These are phyloP conservation scores for Mucor saturninus DNA, from an alignment of 371 early-diverging fungal genomes.

Conservation along the genomic window DNA sequence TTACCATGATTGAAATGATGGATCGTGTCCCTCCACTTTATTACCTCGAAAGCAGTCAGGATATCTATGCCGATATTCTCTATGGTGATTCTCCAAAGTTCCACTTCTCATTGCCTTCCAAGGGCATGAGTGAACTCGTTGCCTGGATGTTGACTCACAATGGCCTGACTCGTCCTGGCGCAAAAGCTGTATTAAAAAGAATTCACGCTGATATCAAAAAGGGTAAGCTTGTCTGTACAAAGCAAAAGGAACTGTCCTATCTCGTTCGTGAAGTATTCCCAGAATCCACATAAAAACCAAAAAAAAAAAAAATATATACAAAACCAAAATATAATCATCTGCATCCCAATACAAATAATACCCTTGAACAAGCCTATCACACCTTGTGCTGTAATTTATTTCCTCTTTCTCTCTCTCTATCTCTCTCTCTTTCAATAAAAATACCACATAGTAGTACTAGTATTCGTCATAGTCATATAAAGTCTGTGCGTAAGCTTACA, in stretches of 20 bases:
- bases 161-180: constrained; percentile 39
- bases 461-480: too few relatives aligned
- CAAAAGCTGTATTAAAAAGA: constrained; percentile 44
- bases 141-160: constrained; percentile 51
- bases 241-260: constrained; percentile 42
- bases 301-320: constrained; percentile 3
- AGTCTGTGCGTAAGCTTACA: too few relatives aligned
- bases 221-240: constrained; percentile 41
- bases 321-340: background rate
- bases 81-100: constrained; percentile 52
- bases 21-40: constrained; percentile 60
- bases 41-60: constrained; percentile 45
- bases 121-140: constrained; percentile 37
- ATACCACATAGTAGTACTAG: too few relatives aligned
- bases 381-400: background rate
- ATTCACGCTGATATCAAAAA: constrained; percentile 34
- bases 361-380: too few relatives aligned
- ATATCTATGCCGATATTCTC: constrained; percentile 51
- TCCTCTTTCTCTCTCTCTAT: background rate
- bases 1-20: constrained; percentile 61
- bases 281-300: constrained; percentile 15
- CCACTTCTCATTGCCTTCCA: constrained; percentile 46
- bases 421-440: background rate
- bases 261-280: constrained; percentile 53
- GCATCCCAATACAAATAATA: background rate